Conservation (phyloP, 805 yeast genomes). For the Kazachstania bromeliacearum region DNA sequence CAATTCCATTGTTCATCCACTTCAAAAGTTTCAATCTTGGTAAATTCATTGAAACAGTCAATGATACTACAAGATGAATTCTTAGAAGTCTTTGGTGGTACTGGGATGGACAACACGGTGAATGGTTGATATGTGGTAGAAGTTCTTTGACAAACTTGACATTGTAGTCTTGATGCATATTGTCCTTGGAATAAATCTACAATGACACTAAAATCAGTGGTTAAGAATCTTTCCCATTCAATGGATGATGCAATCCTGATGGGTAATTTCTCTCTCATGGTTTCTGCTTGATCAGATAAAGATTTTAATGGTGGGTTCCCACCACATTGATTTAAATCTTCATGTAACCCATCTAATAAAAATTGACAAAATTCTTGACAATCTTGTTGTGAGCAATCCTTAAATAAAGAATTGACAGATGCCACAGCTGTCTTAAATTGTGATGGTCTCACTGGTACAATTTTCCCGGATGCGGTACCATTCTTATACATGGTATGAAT, state of each 20-base stretch:
- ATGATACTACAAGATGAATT: slow-evolving; percentile 29
- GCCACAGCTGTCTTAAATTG: slow-evolving; percentile 67
- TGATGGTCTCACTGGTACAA: slow-evolving; percentile 41
- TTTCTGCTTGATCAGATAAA: slow-evolving; percentile 63
- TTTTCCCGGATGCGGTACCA: not conserved
- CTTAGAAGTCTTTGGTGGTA: slow-evolving; percentile 40
- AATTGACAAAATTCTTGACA: slow-evolving; percentile 89
- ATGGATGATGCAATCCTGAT: slow-evolving; percentile 75
- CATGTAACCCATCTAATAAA: slow-evolving; percentile 82
- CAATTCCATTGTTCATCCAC: slow-evolving; percentile 83
- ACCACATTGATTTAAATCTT: slow-evolving; percentile 71
- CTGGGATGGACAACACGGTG: slow-evolving; percentile 70
- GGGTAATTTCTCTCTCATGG: slow-evolving; percentile 59
- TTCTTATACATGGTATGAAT: slow-evolving; percentile 41
- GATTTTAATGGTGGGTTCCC: slow-evolving; percentile 45
- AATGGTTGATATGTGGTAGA: slow-evolving; percentile 86
- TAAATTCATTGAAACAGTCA: slow-evolving; percentile 72
- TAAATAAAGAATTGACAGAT: slow-evolving; percentile 62
- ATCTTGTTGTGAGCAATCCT: slow-evolving; percentile 82
- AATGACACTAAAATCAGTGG: slow-evolving; percentile 69
- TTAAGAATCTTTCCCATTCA: slow-evolving; percentile 87
- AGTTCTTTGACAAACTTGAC: slow-evolving; percentile 62
- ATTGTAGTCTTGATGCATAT: slow-evolving; percentile 64
- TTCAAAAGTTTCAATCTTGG: slow-evolving; percentile 63
- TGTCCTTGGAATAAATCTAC: slow-evolving; percentile 88